Base-by-base conservation (phyloP, 495 filamentous ascomycete genomes). In the Podospora conica region DNA sequence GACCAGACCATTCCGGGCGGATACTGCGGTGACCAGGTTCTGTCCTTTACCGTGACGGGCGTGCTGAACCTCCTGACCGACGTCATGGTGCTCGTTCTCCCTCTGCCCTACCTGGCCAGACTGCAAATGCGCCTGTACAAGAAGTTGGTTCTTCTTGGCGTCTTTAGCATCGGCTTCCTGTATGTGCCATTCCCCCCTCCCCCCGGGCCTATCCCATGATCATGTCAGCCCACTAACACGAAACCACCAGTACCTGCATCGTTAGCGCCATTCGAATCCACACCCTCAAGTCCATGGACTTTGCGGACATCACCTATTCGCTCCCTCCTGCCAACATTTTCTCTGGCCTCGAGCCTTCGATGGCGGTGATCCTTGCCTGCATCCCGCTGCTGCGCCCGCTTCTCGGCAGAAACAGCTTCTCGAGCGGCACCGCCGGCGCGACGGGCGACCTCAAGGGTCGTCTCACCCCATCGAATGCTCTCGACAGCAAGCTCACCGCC, bases 81-180 rank as follows among this genome's bases (percentile, higher is more conserved):
- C 24, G 23, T 75, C 10, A 62, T 75, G 18, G 69, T 75, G 10
- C 63, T 75, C 2, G 58, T 74, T 6, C 58, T 74, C 29, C 73
- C 73, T 20, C 66, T 75, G 64, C 71, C 73, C 22, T 74, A 70
- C n/a, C 56, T 75, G 18, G 22, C 66, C 5, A 55, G 61, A 3
- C 55, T 75, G 28, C 71, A 72, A 22, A 58, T 75, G 58, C 61
- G 66, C n/a, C 63, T 66, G 61, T 61, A 63, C 24, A 75, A 74
- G 29, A 69, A 69, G 54, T 53, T 75, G 23, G 55, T 66, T 23
- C 54, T 75, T 10, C 24, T 66, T 10, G 68, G 65, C 60, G 68
- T 68, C 20, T 75, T 75, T 23, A 59, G 69, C n/a, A 60, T 75
- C 24, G 68, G 70, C n/a, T 59, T 74, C 29, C 64, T 75, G 73